Evolutionary conservation across 2,329 filamentous ascomycete species (phyloP), one percentile per base, ranked within the genome.

Genomic region (Ophioceras dolichostomum): DNA sequence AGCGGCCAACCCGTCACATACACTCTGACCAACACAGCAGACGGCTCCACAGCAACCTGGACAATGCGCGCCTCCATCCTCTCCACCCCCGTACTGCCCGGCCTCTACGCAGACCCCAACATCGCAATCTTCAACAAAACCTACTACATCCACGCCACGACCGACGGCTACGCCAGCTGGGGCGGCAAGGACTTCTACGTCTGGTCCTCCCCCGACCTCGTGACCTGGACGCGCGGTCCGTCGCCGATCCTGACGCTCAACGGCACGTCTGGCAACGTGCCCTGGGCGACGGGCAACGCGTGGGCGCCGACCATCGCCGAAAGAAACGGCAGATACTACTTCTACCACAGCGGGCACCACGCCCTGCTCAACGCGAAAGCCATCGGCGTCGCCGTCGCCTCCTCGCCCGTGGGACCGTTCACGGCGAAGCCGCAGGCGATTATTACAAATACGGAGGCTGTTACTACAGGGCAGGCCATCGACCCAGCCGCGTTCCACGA

Each of bases 291-390:
- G 1, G 77, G 78, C 41, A 78, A 79, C 46, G 68, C 78, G 4
- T 81, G 77, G 76, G 76, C 76, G 0, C 77, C 77, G 0, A 74
- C 76, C 36, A 76, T 77, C 3, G 71, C 72, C 1, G 55, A 60
- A 34, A 72, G 70, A 35, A 60, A 71, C 40, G 73, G 71, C 0
- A 76, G 74, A 54, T 81, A 72, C 55, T 79, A 76, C 47, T 70
- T 81, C 20, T 79, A 76, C 54, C 79, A 78, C 53, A 67, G 58
- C 27, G 65, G 65, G 0, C 52, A 67, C 13, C 64, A 64, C 30
- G 71, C 74, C 0, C 70, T 70, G 0, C 56, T 68, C 22, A 61
- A 75, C 41, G 60, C 69, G 43, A 65, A 77, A 38, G 73, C 70
- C 4, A 75, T 80, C 24, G 76, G 76, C 4, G 76, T 76, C 0